phyloP scores from a whole-genome alignment of 2,329 filamentous ascomycete species.

The Periglandula ipomoeae region DNA sequence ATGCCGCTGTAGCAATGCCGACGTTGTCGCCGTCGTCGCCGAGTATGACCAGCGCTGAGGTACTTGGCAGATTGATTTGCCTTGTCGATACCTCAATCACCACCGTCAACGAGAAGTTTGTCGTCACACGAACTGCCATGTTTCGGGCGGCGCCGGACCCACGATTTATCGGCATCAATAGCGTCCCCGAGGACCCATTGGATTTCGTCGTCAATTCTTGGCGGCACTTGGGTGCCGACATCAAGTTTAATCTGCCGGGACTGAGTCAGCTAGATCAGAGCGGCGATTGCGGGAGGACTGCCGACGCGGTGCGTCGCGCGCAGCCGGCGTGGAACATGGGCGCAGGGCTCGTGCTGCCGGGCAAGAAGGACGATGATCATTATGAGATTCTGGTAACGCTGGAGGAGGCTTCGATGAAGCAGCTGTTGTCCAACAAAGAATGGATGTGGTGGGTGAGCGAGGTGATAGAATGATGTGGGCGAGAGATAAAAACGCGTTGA shows the following conservation, averaged over 20 bases:
- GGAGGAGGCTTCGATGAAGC: slow-evolving; percentile 19
- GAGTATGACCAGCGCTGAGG: not conserved
- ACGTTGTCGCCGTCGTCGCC: not conserved
- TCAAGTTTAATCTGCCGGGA: slow-evolving; percentile 25
- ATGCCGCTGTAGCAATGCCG: slow-evolving; percentile 10
- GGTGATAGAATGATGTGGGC: not conserved
- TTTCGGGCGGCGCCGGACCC: slow-evolving; percentile 29
- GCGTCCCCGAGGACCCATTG: slow-evolving; percentile 30
- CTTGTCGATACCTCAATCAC: slow-evolving; percentile 17
- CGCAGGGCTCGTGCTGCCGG: slow-evolving; percentile 23
- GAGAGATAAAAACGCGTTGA: not conserved
- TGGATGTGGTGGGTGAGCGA: slow-evolving; percentile 21
- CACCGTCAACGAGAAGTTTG: slow-evolving; percentile 30
- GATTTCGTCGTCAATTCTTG: slow-evolving; percentile 36
- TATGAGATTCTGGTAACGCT: slow-evolving; percentile 25
- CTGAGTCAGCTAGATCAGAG: not conserved
- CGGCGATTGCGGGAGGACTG: slow-evolving; percentile 2
- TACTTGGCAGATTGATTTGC: slow-evolving; percentile 20
- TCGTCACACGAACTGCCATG: slow-evolving; percentile 27
- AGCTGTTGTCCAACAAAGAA: slow-evolving; percentile 15
- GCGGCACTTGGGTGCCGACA: slow-evolving; percentile 33
- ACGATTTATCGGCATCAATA: slow-evolving; percentile 28
- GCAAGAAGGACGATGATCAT: slow-evolving; percentile 11
- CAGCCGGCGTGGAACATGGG: slow-evolving; percentile 21
- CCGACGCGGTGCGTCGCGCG: slow-evolving; percentile 22